These are phyloP conservation scores for Tilletia setariae DNA, from an alignment of 1,284 basidiomycete species.

Conservation along the genomic window DNA sequence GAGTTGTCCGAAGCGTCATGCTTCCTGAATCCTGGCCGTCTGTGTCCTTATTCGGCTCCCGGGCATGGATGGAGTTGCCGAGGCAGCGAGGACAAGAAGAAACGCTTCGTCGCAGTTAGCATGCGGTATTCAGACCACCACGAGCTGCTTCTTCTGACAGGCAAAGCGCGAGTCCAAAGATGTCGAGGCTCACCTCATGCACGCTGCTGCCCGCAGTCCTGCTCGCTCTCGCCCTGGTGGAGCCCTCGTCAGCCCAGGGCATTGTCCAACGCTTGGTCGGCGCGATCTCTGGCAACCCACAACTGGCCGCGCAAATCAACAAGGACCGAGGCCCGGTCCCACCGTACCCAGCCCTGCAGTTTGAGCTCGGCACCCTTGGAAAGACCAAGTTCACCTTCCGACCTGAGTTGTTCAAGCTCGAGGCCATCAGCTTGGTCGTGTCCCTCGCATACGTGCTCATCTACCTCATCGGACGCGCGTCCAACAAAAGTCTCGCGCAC, in stretches of 20 bases:
- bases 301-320: too few species aligned
- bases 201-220: background rate
- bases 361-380: background rate
- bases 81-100: too few species aligned
- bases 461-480: slow-evolving; percentile 35
- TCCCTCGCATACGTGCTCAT: slow-evolving; percentile 36
- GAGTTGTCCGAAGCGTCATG: too few species aligned
- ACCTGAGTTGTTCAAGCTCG: slow-evolving; percentile 30
- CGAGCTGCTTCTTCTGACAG: too few species aligned
- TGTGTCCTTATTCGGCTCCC: too few species aligned
- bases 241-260: background rate
- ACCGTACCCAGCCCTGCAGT: slow-evolving; percentile 6
- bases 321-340: background rate
- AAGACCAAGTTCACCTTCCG: slow-evolving; percentile 13
- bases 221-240: background rate
- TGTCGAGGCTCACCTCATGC: background rate
- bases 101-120: too few species aligned
- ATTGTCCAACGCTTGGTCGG: background rate
- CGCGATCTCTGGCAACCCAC: too few species aligned
- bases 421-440: slow-evolving; percentile 33
- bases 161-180: background rate
- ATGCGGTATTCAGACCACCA: too few species aligned
- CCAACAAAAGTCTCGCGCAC: slow-evolving; percentile 34
- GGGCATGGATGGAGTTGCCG: too few species aligned
- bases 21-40: too few species aligned